Evolutionary conservation across 352 stramenopile genomes (phyloP).

Genomic region (Phytophthora nicotianae): DNA sequence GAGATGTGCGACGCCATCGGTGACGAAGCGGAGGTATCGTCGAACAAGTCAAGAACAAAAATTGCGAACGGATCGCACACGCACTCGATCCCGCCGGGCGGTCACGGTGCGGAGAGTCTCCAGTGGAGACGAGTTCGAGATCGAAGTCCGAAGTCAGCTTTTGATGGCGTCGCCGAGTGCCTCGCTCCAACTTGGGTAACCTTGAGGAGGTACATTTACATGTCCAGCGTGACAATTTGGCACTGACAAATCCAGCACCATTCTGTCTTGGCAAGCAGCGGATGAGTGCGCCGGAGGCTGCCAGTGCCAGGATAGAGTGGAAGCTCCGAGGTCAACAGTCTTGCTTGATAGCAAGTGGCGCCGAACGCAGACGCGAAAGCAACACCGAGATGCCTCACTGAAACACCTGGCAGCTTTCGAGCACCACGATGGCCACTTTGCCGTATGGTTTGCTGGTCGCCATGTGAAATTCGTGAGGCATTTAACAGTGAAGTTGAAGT

Average conservation of each 20-base stretch:
- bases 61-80: not conserved
- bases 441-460: constrained; percentile 2
- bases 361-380: not conserved
- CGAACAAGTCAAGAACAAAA: not conserved
- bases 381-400: not conserved
- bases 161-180: constrained; percentile 1
- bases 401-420: not conserved
- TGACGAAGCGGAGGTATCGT: constrained; percentile 1
- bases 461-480: not conserved
- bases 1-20: not conserved
- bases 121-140: not conserved
- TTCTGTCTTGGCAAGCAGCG: not conserved
- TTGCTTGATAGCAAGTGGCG: not conserved
- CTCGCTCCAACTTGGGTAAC: too few species aligned
- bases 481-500: constrained; percentile 3
- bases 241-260: not conserved
- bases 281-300: not conserved
- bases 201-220: too few species aligned
- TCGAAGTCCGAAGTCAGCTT: not conserved
- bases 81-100: not conserved
- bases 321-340: not conserved
- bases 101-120: too few species aligned
- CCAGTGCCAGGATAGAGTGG: not conserved
- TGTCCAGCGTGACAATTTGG: too few species aligned
- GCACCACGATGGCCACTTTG: constrained; percentile 1